phyloP scores from a whole-genome alignment of 2,329 filamentous ascomycete genomes.

The Ploettnerulaceae sp. region DNA sequence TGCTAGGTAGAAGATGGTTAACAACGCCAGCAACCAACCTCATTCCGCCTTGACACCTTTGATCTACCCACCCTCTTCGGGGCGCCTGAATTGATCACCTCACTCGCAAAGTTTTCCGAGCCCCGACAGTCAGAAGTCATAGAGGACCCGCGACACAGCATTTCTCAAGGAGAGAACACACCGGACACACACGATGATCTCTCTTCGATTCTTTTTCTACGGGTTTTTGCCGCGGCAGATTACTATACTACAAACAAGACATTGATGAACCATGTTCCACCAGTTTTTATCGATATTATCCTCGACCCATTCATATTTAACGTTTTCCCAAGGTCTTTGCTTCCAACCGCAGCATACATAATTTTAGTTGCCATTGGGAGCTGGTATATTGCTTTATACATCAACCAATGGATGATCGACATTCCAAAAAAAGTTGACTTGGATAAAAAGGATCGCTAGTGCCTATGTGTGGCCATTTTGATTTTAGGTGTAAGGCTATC shows the following conservation, averaged over 20 bases:
- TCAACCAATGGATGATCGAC: slow-evolving; percentile 24
- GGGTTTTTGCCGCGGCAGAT: slow-evolving; percentile 71
- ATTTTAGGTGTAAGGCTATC: neutral
- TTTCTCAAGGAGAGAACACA: neutral
- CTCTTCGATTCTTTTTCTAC: slow-evolving; percentile 44
- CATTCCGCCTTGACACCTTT: slow-evolving; percentile 65
- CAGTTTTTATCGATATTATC: slow-evolving; percentile 74
- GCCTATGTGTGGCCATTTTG: neutral
- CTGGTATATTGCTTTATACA: slow-evolving; percentile 29
- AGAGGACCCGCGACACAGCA: slow-evolving; percentile 16
- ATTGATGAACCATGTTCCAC: slow-evolving; percentile 70
- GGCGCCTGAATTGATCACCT: slow-evolving; percentile 57
- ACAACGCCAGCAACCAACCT: slow-evolving; percentile 70
- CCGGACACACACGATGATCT: slow-evolving; percentile 15
- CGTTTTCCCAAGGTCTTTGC: slow-evolving; percentile 70
- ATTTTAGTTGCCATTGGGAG: slow-evolving; percentile 48
- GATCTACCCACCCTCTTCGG: slow-evolving; percentile 57
- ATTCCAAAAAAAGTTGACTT: neutral
- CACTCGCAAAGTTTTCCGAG: slow-evolving; percentile 58
- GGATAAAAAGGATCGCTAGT: slow-evolving; percentile 3
- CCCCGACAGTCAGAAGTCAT: slow-evolving; percentile 38
- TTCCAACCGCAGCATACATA: slow-evolving; percentile 68
- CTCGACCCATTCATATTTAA: slow-evolving; percentile 83
- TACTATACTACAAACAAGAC: slow-evolving; percentile 72
- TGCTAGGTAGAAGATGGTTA: slow-evolving; percentile 1